A percentile compares a stretch with the other conserved stretches of the same genome.
Evolutionary conservation across 2,329 filamentous ascomycete species (phyloP).

Genomic region (Botryosphaeria dothidea): DNA sequence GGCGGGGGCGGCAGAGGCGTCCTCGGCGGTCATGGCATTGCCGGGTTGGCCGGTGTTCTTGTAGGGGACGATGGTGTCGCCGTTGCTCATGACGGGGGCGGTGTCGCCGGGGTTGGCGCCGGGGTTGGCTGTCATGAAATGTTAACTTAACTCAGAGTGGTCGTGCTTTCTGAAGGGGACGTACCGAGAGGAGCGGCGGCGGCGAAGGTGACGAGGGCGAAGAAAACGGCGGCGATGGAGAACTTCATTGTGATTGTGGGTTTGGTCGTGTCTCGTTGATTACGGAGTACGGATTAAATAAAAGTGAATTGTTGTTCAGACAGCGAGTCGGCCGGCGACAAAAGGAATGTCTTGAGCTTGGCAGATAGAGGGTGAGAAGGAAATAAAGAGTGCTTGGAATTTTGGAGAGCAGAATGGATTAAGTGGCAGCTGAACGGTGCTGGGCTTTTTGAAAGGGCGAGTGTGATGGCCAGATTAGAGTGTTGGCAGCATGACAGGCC

Average conservation of each 20-base stretch:
- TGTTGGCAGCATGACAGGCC: neutral
- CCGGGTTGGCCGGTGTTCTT: neutral
- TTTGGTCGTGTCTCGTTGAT: neutral
- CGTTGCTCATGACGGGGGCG: conserved; percentile 1
- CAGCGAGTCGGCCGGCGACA: conserved; percentile 11
- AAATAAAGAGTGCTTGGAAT: neutral
- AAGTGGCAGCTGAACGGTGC: neutral
- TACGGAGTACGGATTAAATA: conserved; percentile 3
- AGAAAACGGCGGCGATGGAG: neutral
- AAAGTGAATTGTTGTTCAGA: neutral
- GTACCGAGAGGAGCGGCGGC: neutral
- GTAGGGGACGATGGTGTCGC: neutral
- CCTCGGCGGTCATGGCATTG: neutral
- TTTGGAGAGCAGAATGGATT: neutral
- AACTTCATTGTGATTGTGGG: neutral
- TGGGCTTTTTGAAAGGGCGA: neutral
- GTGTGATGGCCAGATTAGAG: neutral
- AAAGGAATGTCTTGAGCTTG: conserved; percentile 13
- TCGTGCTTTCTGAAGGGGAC: neutral
- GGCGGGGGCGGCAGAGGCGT: neutral
- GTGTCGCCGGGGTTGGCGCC: neutral
- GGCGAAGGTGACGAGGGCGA: neutral
- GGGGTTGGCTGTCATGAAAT: neutral
- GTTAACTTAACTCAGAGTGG: accelerated
- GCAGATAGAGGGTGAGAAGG: neutral